Percentiles rank a stretch among this genome's conserved stretches.
Evolutionary conservation across 2,329 filamentous ascomycete species (phyloP).

Genomic region (Cadophora malorum): DNA sequence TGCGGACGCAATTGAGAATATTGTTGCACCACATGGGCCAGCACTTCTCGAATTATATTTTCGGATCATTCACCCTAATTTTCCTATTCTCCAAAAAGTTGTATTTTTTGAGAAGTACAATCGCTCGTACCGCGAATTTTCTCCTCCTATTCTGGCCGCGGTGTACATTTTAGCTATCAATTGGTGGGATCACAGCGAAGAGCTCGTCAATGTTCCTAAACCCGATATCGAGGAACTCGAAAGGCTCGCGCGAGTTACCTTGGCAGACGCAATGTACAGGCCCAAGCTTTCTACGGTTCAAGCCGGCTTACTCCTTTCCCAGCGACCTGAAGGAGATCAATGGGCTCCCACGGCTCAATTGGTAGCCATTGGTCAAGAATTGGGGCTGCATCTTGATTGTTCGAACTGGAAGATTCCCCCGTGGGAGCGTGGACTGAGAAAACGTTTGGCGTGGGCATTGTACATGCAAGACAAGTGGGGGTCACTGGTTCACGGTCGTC

Average conservation of each 20-base stretch:
- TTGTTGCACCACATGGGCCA: conserved; percentile 79
- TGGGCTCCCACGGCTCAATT: conserved; percentile 88
- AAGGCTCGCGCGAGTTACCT: conserved; percentile 72
- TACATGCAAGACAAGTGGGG: conserved; percentile 98
- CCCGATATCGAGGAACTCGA: conserved; percentile 79
- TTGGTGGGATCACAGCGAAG: conserved; percentile 81
- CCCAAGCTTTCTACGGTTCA: conserved; percentile 85
- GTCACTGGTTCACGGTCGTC: conserved; percentile 81
- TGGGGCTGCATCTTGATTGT: conserved; percentile 89
- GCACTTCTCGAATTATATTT: conserved; percentile 83
- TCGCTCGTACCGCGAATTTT: conserved; percentile 74
- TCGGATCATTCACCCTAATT: conserved; percentile 77
- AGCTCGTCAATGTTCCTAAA: conserved; percentile 66
- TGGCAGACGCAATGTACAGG: conserved; percentile 78
- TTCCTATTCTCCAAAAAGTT: conserved; percentile 82
- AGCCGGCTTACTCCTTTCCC: conserved; percentile 75
- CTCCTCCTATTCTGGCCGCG: conserved; percentile 77
- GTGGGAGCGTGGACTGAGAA: conserved; percentile 86
- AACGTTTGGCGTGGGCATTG: conserved; percentile 86
- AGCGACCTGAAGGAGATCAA: conserved; percentile 77
- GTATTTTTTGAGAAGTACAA: conserved; percentile 82
- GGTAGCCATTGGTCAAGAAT: conserved; percentile 84
- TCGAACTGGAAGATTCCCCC: conserved; percentile 83
- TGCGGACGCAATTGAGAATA: conserved; percentile 73
- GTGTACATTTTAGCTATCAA: conserved; percentile 87